A percentile compares a stretch with the other conserved stretches of the same genome.
Evolutionary conservation across 345 rosid species (phyloP).

Genomic region (Ceriops tagal): DNA sequence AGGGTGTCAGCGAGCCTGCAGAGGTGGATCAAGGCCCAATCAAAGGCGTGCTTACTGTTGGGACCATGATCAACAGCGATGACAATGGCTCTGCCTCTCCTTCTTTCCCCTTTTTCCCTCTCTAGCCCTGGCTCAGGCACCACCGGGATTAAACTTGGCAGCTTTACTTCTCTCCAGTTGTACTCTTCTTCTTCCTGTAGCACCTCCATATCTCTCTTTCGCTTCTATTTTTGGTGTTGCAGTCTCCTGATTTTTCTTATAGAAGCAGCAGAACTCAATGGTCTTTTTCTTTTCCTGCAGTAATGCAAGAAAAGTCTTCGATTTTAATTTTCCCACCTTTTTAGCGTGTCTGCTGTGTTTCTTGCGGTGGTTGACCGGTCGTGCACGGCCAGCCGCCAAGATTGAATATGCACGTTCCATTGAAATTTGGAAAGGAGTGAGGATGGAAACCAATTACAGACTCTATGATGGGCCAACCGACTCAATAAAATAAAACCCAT

Average conservation of each 20-base stretch:
- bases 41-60: conserved; percentile 62
- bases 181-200: conserved; percentile 57
- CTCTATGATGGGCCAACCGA: too few species aligned
- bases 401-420: neutral
- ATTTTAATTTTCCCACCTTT: too few species aligned
- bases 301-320: too few species aligned
- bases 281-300: too few species aligned
- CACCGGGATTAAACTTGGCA: conserved; percentile 56
- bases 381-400: neutral
- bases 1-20: conserved; percentile 81
- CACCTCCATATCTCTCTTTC: conserved; percentile 41
- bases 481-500: too few species aligned
- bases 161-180: conserved; percentile 55
- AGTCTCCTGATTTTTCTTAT: too few species aligned
- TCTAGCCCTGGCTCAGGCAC: conserved; percentile 56
- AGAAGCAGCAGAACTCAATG: too few species aligned
- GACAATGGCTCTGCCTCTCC: conserved; percentile 61
- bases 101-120: conserved; percentile 66
- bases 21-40: conserved; percentile 73
- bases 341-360: too few species aligned
- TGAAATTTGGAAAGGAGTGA: neutral
- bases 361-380: too few species aligned
- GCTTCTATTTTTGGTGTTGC: too few species aligned
- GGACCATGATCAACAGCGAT: conserved; percentile 66
- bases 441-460: neutral